Evolutionary conservation across 176 grass and related monocot species (phyloP).

Genomic region (Carex scoparia): DNA sequence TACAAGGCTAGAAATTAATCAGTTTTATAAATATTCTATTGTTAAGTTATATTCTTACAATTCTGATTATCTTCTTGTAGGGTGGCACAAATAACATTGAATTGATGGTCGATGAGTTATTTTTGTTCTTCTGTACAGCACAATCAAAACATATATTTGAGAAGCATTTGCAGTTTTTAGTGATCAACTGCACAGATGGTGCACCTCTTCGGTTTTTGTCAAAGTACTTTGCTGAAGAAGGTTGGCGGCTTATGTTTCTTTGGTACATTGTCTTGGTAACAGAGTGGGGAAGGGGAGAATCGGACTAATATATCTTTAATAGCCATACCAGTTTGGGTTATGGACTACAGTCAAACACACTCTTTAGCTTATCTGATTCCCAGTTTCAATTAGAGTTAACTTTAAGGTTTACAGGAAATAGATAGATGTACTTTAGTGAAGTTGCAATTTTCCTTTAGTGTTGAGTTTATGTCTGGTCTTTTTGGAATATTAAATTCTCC

Average conservation of each 20-base stretch:
- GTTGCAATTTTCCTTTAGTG: neutral
- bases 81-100: conserved; percentile 23
- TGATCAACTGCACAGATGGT: conserved; percentile 49
- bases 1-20: neutral
- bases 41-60: conserved; percentile 11
- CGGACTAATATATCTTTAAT: neutral
- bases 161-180: conserved; percentile 72
- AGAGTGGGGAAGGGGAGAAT: neutral
- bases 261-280: conserved; percentile 18
- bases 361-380: neutral
- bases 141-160: conserved; percentile 46
- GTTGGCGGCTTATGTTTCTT: conserved; percentile 40
- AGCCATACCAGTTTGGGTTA: neutral
- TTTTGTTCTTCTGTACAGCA: conserved; percentile 64
- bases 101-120: conserved; percentile 52
- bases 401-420: neutral
- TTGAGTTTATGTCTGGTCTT: neutral
- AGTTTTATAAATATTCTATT: neutral
- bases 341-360: neutral
- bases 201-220: conserved; percentile 75
- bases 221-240: conserved; percentile 82
- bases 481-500: neutral
- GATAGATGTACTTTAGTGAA: neutral
- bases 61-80: conserved; percentile 39
- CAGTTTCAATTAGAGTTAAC: neutral